Percentiles rank a stretch among this genome's conserved stretches.
Evolutionary conservation across 2,329 filamentous ascomycete species (phyloP).

Genomic region (Spiromastix sp.): DNA sequence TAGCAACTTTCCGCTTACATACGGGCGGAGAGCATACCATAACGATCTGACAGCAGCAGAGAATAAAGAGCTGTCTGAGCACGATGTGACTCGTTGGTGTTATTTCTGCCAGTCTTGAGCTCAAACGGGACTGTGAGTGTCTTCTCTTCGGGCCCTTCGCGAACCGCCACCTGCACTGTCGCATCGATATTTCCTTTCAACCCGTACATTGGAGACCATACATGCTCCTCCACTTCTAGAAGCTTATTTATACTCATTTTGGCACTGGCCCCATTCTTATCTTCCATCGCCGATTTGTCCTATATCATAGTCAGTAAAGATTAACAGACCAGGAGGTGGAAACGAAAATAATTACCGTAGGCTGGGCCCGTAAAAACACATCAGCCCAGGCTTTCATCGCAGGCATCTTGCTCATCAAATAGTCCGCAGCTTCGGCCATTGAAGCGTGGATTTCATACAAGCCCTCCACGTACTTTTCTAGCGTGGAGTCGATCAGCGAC

Average conservation of each 20-base stretch:
- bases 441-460: constrained; percentile 78
- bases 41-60: constrained; percentile 81
- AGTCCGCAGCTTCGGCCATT: constrained; percentile 60
- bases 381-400: constrained; percentile 76
- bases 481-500: constrained; percentile 54
- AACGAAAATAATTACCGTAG: constrained; percentile 43
- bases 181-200: constrained; percentile 97
- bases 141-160: constrained; percentile 54
- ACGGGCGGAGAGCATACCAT: constrained; percentile 41
- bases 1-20: background rate
- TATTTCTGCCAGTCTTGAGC: constrained; percentile 80
- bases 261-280: constrained; percentile 64
- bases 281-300: constrained; percentile 63
- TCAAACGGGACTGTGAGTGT: constrained; percentile 85
- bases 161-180: constrained; percentile 78
- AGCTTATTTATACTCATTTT: constrained; percentile 85
- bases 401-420: constrained; percentile 72
- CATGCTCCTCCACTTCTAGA: constrained; percentile 91
- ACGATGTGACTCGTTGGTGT: constrained; percentile 69
- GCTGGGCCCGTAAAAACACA: constrained; percentile 62
- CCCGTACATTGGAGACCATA: constrained; percentile 97
- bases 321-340: background rate
- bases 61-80: constrained; percentile 95
- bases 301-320: constrained; percentile 25
- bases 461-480: constrained; percentile 75